These are phyloP conservation scores for Fimicolochytrium jonesii DNA, from an alignment of 192 early-diverging fungal genomes.

Conservation along the genomic window DNA sequence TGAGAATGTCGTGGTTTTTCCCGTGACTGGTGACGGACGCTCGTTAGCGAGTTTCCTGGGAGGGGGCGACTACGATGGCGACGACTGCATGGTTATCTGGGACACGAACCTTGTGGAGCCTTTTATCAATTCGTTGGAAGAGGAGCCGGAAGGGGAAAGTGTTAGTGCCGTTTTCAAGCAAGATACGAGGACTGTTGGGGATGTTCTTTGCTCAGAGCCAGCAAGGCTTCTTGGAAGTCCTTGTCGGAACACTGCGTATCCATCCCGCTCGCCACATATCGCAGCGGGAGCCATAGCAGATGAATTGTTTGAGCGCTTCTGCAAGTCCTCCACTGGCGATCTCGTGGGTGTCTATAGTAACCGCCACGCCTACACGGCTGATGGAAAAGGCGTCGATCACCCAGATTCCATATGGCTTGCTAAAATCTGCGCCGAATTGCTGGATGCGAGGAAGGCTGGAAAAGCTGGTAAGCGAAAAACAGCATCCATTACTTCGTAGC, in stretches of 20 bases:
- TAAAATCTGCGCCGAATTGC: slow-evolving; percentile 14
- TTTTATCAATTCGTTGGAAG: background rate
- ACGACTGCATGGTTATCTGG: slow-evolving; percentile 14
- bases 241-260: too few relatives aligned
- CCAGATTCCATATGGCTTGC: background rate
- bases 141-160: too few relatives aligned
- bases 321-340: background rate
- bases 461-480: too few relatives aligned
- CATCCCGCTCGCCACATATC: too few relatives aligned
- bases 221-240: too few relatives aligned
- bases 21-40: background rate
- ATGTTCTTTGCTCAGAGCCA: too few relatives aligned
- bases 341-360: background rate
- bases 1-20: slow-evolving; percentile 9
- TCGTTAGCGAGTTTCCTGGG: background rate
- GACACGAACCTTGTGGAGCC: background rate
- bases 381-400: background rate
- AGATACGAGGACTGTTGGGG: too few relatives aligned
- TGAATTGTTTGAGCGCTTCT: background rate
- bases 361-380: background rate
- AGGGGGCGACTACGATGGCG: slow-evolving; percentile 22
- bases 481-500: too few relatives aligned
- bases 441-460: slow-evolving; percentile 11
- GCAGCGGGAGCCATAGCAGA: background rate
- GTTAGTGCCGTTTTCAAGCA: too few relatives aligned